phyloP scores from a whole-genome alignment of 192 early-diverging fungal species.

The Haplosporangium gracile region DNA sequence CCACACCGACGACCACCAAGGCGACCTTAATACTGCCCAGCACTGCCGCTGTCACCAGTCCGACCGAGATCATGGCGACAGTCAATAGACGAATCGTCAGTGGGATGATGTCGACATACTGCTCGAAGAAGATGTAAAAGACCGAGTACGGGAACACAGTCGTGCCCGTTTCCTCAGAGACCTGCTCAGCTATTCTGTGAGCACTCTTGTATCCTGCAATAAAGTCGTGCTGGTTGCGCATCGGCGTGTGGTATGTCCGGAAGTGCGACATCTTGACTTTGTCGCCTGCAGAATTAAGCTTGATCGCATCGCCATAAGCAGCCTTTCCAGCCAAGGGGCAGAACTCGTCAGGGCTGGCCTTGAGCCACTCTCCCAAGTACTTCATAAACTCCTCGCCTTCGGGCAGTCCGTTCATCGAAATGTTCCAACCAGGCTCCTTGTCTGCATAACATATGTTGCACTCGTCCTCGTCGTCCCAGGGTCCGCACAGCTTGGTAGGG shows the following conservation, averaged over 20 bases:
- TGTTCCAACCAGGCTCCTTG: conserved; percentile 64
- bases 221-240: conserved; percentile 68
- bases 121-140: conserved; percentile 79
- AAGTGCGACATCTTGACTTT: conserved; percentile 70
- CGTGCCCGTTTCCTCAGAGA: conserved; percentile 56
- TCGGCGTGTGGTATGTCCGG: conserved; percentile 70
- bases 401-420: conserved; percentile 69
- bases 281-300: conserved; percentile 41
- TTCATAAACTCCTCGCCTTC: conserved; percentile 68
- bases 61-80: conserved; percentile 66
- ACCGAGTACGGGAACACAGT: conserved; percentile 73
- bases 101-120: conserved; percentile 68
- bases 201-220: conserved; percentile 69
- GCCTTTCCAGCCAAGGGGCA: conserved; percentile 76
- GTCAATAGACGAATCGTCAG: conserved; percentile 64
- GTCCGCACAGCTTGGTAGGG: conserved; percentile 60
- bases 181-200: conserved; percentile 67
- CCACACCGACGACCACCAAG: conserved; percentile 65
- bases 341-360: conserved; percentile 60
- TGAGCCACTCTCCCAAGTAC: conserved; percentile 66
- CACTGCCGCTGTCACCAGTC: conserved; percentile 63
- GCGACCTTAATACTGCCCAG: conserved; percentile 66
- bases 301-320: conserved; percentile 72
- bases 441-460: conserved; percentile 62
- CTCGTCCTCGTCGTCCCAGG: conserved; percentile 63